Evolutionary conservation across 2,329 filamentous ascomycete genomes (phyloP).

Genomic region (Coniella lustricola): DNA sequence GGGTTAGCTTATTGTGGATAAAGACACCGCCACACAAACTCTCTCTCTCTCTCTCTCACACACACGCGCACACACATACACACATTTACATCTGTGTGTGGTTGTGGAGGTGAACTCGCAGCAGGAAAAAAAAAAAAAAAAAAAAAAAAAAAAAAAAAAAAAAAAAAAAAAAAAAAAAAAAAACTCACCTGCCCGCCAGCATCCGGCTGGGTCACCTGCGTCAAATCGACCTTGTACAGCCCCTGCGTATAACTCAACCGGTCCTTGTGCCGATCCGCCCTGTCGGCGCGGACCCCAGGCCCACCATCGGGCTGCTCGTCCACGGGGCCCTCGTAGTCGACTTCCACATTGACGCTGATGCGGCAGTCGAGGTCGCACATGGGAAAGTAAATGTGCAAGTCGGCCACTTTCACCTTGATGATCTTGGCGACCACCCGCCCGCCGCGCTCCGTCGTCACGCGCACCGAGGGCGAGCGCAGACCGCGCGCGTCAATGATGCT

Average conservation of each 20-base stretch:
- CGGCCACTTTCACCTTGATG: slow-evolving; percentile 80
- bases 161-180: no score
- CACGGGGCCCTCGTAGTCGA: slow-evolving; percentile 68
- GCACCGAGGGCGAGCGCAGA: slow-evolving; percentile 48
- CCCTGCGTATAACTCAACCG: slow-evolving; percentile 85
- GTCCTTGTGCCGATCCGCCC: slow-evolving; percentile 72
- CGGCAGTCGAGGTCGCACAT: slow-evolving; percentile 76
- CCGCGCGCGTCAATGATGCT: slow-evolving; percentile 44
- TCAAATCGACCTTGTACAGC: slow-evolving; percentile 84
- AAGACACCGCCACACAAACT: no score
- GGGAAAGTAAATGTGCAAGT: slow-evolving; percentile 83
- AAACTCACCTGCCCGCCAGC: slow-evolving; percentile 26
- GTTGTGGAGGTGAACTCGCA: no score
- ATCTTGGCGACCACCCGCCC: slow-evolving; percentile 70
- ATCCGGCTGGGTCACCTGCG: slow-evolving; percentile 63
- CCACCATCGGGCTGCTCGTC: slow-evolving; percentile 35
- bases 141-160: no score
- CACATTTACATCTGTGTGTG: no score
- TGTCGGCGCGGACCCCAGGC: slow-evolving; percentile 29
- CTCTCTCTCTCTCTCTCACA: no score
- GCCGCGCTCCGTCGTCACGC: slow-evolving; percentile 71
- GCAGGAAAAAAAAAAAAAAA: no score
- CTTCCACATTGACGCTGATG: slow-evolving; percentile 91
- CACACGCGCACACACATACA: no score
- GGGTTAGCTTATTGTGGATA: no score